phyloP scores from a whole-genome alignment of 208 protist species.

The Porcisia deanei region DNA sequence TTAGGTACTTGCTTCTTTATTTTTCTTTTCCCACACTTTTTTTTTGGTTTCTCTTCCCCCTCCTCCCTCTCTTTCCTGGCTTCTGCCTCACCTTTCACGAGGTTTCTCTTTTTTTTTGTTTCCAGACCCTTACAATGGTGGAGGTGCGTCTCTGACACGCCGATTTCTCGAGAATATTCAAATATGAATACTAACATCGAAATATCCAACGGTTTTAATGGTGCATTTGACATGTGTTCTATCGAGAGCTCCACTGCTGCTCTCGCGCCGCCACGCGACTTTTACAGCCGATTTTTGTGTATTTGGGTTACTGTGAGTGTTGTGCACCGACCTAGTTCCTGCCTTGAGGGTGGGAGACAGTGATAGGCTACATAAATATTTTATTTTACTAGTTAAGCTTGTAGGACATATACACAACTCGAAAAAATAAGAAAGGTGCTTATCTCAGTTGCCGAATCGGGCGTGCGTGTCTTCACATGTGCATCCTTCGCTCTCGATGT shows the following conservation, averaged over 20 bases:
- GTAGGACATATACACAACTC: too few relatives aligned
- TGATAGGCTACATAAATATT: background rate
- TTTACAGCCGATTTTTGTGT: background rate
- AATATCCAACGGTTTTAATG: too few relatives aligned
- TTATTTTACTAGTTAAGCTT: too few relatives aligned
- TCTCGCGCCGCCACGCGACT: background rate
- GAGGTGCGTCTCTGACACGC: background rate
- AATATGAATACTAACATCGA: background rate
- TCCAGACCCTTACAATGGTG: background rate
- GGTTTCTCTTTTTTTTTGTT: background rate
- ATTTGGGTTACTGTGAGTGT: background rate
- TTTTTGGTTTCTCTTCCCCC: too few relatives aligned
- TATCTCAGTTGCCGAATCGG: too few relatives aligned
- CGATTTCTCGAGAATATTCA: background rate
- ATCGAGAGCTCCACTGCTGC: background rate
- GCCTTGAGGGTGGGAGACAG: background rate
- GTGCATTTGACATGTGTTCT: background rate
- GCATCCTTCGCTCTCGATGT: too few relatives aligned
- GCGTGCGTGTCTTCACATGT: too few relatives aligned
- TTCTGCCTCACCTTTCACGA: background rate
- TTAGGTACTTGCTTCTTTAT: too few relatives aligned
- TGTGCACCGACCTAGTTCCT: background rate
- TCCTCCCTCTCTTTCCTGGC: background rate
- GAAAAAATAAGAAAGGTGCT: too few relatives aligned
- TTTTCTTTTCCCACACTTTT: background rate